Base-by-base conservation (phyloP, 805 yeast genomes). In the Myxozyma neglecta region DNA sequence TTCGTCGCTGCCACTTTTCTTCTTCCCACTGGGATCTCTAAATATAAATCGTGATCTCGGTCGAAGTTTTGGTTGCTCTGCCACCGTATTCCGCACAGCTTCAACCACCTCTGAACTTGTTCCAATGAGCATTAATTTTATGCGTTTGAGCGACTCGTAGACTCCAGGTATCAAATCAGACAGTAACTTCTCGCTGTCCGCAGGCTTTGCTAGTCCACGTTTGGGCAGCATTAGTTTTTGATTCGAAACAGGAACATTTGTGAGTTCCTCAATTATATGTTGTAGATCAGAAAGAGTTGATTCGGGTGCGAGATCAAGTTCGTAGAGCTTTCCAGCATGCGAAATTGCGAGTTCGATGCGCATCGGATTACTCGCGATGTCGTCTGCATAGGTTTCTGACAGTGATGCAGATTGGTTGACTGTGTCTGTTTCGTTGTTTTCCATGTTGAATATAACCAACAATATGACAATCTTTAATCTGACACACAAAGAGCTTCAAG, bases 171-270 rank as follows among this genome's bases (percentile, higher is more conserved):
- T 48, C 16, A 57, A 63, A 10, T 63, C 70, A 9, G 63, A 39
- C 11, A 50, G 39, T 9, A 53, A 52, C 34, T 47, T 59, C 39
- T 56, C 66, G 2, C 62, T 55, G 20, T 50, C 39, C 39, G 36
- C 54, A 8, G 53, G 13, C 53, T 61, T 69, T 35, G 70, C 65
- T 39, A 68, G 57, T 11, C 74, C 74, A 14, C 62, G 63, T 29
- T 68, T 70, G 34, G 74, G 71, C 5, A 69, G 66, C 44, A 73
- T 61, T 42, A 73, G 67, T 61, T 72, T 74, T 55, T 72, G 75
- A 63, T 68, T 62, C 14, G 67, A 69, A 7, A 68, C 49, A 3
- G 75, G 71, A 13, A 73, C 68, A n/a, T 60, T 66, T 1, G 75
- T 70, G 20, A 68, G 63, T 13, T 54, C 53, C 52, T 71, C 71